Evolutionary conservation across 306 rosid species (phyloP).

Genomic region (Dryas alaskensis): DNA sequence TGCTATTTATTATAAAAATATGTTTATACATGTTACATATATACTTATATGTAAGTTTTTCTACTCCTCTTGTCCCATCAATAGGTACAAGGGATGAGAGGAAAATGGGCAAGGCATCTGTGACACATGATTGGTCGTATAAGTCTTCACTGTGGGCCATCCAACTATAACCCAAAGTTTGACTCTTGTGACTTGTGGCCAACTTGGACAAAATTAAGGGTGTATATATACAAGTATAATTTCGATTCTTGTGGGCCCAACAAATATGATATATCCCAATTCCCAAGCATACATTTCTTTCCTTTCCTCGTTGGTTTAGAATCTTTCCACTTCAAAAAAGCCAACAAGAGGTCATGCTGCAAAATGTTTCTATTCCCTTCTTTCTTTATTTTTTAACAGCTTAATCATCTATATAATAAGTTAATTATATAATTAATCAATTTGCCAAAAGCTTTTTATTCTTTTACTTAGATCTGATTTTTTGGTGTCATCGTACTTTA

Average conservation of each 20-base stretch:
- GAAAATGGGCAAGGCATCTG: background rate
- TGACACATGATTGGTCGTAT: background rate
- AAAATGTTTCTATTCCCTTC: constrained; percentile 9
- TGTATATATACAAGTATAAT: background rate
- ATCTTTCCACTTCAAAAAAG: constrained; percentile 17
- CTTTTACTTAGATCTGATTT: background rate
- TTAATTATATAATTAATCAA: too few species aligned
- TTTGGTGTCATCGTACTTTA: background rate
- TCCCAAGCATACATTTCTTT: constrained; percentile 9
- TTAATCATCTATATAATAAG: background rate
- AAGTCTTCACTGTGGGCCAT: constrained; percentile 1
- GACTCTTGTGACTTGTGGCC: constrained; percentile 10
- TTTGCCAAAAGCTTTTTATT: background rate
- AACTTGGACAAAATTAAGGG: background rate
- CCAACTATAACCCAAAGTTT: background rate
- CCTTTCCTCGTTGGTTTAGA: constrained; percentile 23
- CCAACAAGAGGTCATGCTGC: background rate
- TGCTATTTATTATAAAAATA: too few species aligned
- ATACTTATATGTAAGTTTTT: too few species aligned
- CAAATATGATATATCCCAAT: background rate
- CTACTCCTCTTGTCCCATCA: too few species aligned
- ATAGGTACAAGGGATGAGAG: background rate
- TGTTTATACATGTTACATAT: too few species aligned
- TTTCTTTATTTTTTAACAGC: background rate
- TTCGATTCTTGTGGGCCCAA: constrained; percentile 1